Percentiles rank a stretch among this genome's conserved stretches.
These are phyloP conservation scores for Glomus cerebriforme DNA, from an alignment of 192 early-diverging fungal species.

Conservation along the genomic window DNA sequence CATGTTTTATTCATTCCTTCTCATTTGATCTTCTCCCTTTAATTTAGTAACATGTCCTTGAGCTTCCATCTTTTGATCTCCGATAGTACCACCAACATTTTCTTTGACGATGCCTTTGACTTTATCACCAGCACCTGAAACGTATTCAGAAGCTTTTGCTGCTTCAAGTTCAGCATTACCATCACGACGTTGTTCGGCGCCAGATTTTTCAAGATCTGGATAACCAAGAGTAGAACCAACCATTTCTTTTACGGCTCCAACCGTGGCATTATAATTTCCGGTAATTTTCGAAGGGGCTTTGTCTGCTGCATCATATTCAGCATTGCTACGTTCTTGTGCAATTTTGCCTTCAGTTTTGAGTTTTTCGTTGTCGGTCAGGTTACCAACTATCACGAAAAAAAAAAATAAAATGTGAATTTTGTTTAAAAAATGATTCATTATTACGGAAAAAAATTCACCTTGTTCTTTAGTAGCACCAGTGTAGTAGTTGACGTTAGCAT, in stretches of 20 bases:
- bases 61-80: background rate
- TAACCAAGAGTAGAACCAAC: constrained; percentile 20
- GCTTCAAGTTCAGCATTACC: constrained; percentile 28
- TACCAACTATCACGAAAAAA: background rate
- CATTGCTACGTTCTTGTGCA: background rate
- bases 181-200: constrained; percentile 14
- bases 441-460: background rate
- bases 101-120: background rate
- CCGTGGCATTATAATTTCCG: constrained; percentile 14
- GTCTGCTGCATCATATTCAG: background rate
- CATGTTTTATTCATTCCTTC: background rate
- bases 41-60: background rate
- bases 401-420: background rate
- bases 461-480: background rate
- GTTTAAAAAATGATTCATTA: background rate
- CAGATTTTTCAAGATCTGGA: background rate
- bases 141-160: background rate
- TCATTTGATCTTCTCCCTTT: background rate
- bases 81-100: background rate
- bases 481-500: background rate
- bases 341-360: background rate
- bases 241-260: constrained; percentile 30
- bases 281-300: background rate
- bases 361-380: background rate
- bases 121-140: constrained; percentile 2